A percentile compares a stretch with the other conserved stretches of the same genome.
These are phyloP conservation scores for Lactarius sanguifluus DNA, from an alignment of 768 basidiomycete genomes.

Conservation along the genomic window DNA sequence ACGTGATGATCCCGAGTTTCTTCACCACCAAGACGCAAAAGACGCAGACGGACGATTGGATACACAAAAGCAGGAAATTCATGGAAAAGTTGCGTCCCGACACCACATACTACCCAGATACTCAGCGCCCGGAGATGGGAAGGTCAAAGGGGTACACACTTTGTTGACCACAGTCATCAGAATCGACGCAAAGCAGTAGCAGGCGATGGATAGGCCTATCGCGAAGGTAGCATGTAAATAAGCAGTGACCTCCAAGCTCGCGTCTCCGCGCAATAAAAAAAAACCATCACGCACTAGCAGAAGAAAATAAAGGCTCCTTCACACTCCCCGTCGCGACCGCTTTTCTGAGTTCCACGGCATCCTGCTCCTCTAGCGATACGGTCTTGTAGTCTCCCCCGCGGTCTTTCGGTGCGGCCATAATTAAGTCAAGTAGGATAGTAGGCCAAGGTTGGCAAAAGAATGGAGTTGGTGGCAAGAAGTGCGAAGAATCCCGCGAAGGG, in stretches of 20 bases:
- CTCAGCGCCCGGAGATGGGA: neutral
- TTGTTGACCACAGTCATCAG: conserved; percentile 98
- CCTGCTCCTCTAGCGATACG: conserved; percentile 38
- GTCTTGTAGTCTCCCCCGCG: conserved; percentile 31
- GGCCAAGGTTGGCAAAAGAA: neutral
- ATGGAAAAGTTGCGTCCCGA: conserved; percentile 92
- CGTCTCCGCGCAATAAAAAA: neutral
- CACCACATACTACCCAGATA: conserved; percentile 73
- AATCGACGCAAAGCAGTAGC: conserved; percentile 91
- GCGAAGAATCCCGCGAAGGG: conserved; percentile 4
- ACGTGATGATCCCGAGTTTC: conserved; percentile 73
- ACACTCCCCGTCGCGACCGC: conserved; percentile 44
- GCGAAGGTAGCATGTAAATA: conserved; percentile 2
- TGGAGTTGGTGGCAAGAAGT: neutral
- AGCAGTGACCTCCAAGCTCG: neutral
- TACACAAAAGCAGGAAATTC: conserved; percentile 91
- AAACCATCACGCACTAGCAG: conserved; percentile 34
- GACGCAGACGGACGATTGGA: conserved; percentile 89
- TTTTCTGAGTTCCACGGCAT: conserved; percentile 56
- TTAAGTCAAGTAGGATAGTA: conserved; percentile 9
- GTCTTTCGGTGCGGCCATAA: conserved; percentile 22
- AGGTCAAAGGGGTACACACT: conserved; percentile 43
- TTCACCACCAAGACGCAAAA: conserved; percentile 73
- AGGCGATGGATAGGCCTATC: conserved; percentile 75
- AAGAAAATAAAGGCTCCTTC: conserved; percentile 34